These are phyloP conservation scores for Musa balbisiana DNA, from an alignment of 202 grass and related monocot species.

Conservation along the genomic window DNA sequence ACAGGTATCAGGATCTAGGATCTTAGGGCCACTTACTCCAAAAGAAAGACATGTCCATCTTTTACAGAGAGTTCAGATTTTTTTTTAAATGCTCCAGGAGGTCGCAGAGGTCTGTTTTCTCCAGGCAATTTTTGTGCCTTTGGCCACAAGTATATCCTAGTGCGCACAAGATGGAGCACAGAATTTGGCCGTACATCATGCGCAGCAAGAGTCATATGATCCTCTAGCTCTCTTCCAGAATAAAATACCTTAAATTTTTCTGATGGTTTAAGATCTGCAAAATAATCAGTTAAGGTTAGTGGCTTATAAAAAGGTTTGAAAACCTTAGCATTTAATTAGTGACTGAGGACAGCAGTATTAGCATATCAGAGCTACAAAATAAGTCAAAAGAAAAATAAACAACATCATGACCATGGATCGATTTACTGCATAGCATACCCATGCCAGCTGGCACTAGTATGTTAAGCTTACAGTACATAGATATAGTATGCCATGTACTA, in stretches of 20 bases:
- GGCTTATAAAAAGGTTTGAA: constrained; percentile 6
- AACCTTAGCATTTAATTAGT: neutral
- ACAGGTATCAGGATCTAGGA: neutral
- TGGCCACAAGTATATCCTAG: constrained; percentile 77
- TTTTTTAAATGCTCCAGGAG: constrained; percentile 86
- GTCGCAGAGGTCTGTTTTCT: constrained; percentile 70
- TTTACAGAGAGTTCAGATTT: constrained; percentile 84
- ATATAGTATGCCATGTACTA: neutral
- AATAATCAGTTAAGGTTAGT: constrained; percentile 12
- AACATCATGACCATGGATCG: neutral
- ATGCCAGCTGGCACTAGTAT: neutral
- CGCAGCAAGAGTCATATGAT: constrained; percentile 52
- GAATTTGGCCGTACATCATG: constrained; percentile 72
- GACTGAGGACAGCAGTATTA: neutral
- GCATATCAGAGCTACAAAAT: neutral
- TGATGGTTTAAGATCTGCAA: constrained; percentile 68
- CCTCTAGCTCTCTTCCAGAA: constrained; percentile 79
- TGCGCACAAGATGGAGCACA: constrained; percentile 75
- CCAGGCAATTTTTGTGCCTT: constrained; percentile 86
- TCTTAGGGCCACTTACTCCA: constrained; percentile 66
- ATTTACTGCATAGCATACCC: neutral
- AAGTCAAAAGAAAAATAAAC: neutral
- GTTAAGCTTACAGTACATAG: neutral
- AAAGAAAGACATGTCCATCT: constrained; percentile 89
- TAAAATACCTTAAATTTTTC: constrained; percentile 74